Conservation (phyloP, 2,329 filamentous ascomycete species). For the Penicillium oxalicum region DNA sequence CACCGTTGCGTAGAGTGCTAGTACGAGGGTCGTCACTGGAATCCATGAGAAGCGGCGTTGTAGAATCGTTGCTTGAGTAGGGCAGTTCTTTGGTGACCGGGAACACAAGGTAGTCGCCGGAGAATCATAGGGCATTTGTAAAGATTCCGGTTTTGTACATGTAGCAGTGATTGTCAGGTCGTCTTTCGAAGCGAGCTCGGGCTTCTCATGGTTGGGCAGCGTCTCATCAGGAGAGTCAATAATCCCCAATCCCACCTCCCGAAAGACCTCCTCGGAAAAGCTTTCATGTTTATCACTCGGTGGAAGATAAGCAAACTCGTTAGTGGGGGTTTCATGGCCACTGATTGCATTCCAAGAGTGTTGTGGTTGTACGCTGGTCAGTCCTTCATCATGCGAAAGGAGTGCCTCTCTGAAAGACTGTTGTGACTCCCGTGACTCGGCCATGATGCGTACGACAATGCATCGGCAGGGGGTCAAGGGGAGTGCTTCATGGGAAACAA, state of each 20-base stretch:
- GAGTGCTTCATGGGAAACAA: background rate
- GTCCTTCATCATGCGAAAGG: constrained; percentile 10
- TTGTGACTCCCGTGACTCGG: constrained; percentile 14
- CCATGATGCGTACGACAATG: constrained; percentile 9
- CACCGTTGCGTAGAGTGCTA: constrained; percentile 35
- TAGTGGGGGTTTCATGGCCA: constrained; percentile 5
- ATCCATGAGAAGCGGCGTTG: constrained; percentile 33
- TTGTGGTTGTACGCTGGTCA: constrained; percentile 10
- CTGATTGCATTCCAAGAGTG: constrained; percentile 17
- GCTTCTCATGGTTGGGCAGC: constrained; percentile 3
- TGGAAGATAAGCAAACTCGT: constrained; percentile 8
- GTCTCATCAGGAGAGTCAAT: constrained; percentile 8
- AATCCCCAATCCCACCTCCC: constrained; percentile 18
- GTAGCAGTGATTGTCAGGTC: background rate
- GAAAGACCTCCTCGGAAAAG: constrained; percentile 15
- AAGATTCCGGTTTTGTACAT: constrained; percentile 4
- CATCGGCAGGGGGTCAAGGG: background rate
- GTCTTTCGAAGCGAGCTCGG: constrained; percentile 3
- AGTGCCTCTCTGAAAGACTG: constrained; percentile 3
- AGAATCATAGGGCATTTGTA: constrained; percentile 11
- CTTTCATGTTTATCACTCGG: constrained; percentile 5
- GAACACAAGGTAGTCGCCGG: constrained; percentile 4
- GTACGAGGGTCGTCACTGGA: constrained; percentile 30
- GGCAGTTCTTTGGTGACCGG: constrained; percentile 20
- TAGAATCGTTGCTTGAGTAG: constrained; percentile 24